These are phyloP conservation scores for Blepharisma stoltei DNA, from an alignment of 73 alveolate species.

Conservation along the genomic window DNA sequence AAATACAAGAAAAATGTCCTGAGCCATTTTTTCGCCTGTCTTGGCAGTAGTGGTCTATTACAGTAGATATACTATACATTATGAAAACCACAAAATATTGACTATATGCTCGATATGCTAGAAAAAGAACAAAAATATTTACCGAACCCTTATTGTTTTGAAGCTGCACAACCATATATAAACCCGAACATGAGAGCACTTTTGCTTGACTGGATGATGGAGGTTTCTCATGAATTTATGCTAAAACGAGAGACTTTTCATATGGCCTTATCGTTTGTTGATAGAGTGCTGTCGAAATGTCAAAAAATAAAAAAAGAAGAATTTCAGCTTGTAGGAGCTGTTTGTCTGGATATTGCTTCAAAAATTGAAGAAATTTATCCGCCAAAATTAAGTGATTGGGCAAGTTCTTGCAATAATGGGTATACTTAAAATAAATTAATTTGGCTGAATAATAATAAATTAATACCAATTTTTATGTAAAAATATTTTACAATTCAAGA, in stretches of 20 bases:
- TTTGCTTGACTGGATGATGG: not conserved
- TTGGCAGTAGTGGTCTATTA: too few relatives aligned
- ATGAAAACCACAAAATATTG: too few relatives aligned
- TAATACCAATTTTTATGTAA: too few relatives aligned
- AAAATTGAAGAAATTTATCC: constrained; percentile 6
- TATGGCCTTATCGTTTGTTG: constrained; percentile 5
- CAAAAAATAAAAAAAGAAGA: constrained; percentile 1
- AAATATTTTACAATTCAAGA: too few relatives aligned
- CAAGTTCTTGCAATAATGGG: not conserved
- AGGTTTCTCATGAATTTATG: not conserved
- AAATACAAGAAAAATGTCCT: too few relatives aligned
- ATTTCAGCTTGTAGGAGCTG: constrained; percentile 3
- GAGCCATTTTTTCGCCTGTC: too few relatives aligned
- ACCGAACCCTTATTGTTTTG: constrained; percentile 10
- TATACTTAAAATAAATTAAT: constrained; percentile 35
- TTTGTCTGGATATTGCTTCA: constrained; percentile 1
- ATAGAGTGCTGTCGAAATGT: not conserved
- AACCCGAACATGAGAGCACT: not conserved
- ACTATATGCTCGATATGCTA: too few relatives aligned
- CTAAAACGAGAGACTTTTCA: not conserved
- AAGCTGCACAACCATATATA: not conserved
- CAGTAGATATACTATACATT: too few relatives aligned
- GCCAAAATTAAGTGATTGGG: not conserved
- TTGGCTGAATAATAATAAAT: too few relatives aligned
- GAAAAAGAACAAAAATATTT: not conserved